Evolutionary conservation across 257 asterid species (phyloP), one percentile per base, ranked within the genome.

Genomic region (Solanum habrochaites): DNA sequence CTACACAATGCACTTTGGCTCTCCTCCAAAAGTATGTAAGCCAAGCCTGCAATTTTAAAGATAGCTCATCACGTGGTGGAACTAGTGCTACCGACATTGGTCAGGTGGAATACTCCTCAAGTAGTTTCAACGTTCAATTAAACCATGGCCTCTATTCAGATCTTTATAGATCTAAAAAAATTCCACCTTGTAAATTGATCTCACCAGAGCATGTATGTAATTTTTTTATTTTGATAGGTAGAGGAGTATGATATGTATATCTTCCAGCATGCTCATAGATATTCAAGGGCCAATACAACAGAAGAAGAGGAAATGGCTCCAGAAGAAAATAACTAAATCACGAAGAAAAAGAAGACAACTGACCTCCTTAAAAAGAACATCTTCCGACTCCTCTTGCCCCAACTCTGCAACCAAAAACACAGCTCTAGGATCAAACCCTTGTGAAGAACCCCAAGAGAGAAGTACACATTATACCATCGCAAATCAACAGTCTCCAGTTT

Each of bases 11-110:
- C 58, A 85, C 95, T 90, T 93, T 93, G 88, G 99, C 99, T 90
- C 99, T 96, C 94, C 98, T 96, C 99, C 99, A 97, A 90, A 97
- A 96, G 92, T 96, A 97, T 70, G 97, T 92, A 89, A 97, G 98
- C 99, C 99, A 97, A 69, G 99, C 97, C 99, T 97, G 93, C 49
- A 86, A 86, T 87, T 49, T 80, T 71, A 67, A 31, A 4, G 29
- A 84, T 42, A 37, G 25, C 2, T 6, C 58, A 66, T 87, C 31
- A 83, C n/a, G 23, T 45, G 49, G 75, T 39, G 67, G 85, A 80
- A 80, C 67, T 80, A 80, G 56, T 49, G 67, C 85, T 47, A 18
- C 67, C 4, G 85, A 80, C 10, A 80, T 80, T 49, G 85, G 69
- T 80, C 27, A 49, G 29, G 43, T 27, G 12, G 43, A 52, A 47